These are phyloP conservation scores for Triangularia setosa DNA, from an alignment of 2,329 filamentous ascomycete species.

Conservation along the genomic window DNA sequence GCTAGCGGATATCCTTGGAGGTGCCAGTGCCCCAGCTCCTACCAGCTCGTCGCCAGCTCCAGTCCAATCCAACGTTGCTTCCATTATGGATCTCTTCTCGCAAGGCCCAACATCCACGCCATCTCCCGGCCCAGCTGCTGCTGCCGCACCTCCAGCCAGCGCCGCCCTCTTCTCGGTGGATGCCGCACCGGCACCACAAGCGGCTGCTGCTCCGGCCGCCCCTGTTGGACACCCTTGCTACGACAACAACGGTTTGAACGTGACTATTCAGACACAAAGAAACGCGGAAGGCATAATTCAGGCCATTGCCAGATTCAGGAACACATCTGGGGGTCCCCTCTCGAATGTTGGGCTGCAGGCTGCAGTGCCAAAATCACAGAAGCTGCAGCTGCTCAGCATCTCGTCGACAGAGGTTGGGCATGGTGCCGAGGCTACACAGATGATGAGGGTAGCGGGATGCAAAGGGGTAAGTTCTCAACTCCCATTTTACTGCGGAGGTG, in stretches of 20 bases:
- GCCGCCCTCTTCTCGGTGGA: conserved; percentile 49
- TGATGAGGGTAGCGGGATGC: conserved; percentile 80
- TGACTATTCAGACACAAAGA: conserved; percentile 80
- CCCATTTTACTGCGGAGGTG: too few species aligned
- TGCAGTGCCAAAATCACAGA: conserved; percentile 94
- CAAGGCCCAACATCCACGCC: conserved; percentile 70
- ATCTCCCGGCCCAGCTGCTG: conserved; percentile 48
- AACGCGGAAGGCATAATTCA: conserved; percentile 76
- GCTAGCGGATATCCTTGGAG: conserved; percentile 85
- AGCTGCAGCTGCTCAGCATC: conserved; percentile 85
- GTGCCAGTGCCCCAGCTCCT: conserved; percentile 54
- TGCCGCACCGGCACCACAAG: conserved; percentile 44
- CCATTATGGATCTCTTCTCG: conserved; percentile 89
- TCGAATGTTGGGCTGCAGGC: conserved; percentile 82
- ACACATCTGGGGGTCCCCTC: conserved; percentile 63
- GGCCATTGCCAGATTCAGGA: conserved; percentile 78
- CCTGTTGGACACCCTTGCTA: conserved; percentile 69
- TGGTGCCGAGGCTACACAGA: conserved; percentile 80
- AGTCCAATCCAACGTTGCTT: conserved; percentile 54
- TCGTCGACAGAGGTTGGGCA: conserved; percentile 72
- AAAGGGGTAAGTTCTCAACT: conserved; percentile 70
- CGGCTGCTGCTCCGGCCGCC: conserved; percentile 35
- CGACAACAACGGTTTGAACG: conserved; percentile 76
- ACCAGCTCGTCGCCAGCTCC: conserved; percentile 54
- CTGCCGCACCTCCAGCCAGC: conserved; percentile 44